Evolutionary conservation across 2,329 filamentous ascomycete species (phyloP), one percentile per base, ranked within the genome.

Genomic region (Waltergamsia citrina): DNA sequence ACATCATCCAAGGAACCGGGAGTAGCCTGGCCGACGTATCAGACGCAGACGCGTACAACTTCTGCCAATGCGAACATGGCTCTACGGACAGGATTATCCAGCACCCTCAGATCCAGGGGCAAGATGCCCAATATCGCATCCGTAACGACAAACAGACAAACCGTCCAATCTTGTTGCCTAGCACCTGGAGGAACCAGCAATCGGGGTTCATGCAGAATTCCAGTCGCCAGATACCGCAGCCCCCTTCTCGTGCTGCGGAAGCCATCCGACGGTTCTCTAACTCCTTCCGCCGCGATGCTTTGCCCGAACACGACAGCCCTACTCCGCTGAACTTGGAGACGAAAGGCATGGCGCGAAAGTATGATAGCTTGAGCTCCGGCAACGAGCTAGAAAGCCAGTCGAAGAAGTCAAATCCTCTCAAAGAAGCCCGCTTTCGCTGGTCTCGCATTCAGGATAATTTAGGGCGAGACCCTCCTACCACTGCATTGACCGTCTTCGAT

Each of bases 11-110:
- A 34, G 53, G 48, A 15, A 50, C 51, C 11, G 62, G 63, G 8
- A 65, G 59, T 41, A 69, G 65, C 36, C 41, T 69, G 16, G 65
- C 65, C 3, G 30, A 33, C 19, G 53, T 60, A 6, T 67, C 65
- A 1, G 63, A 67, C 28, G 40, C 40, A 7, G 38, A 37, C 9
- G 38, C 41, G 16, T 46, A 37, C 19, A 41, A 43, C 5, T 35
- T 39, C 3, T 33, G 41, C 16, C 43, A 36, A 12, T 39, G 41
- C 21, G 41, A 50, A 10, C 41, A 47, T 24, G 42, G 35, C 5
- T 47, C 48, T 5, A 41, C 38, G 9, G 49, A 52, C 7, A 45
- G 37, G 32, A 50, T 54, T 18, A 44, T 52, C 30, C 46, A 47
- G 16, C 48, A 53, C 21, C 50, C 48, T 17, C 33, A 36, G n/a